These are phyloP conservation scores for Alternaria brassicicola DNA, from an alignment of 2,329 filamentous ascomycete genomes.

Conservation along the genomic window DNA sequence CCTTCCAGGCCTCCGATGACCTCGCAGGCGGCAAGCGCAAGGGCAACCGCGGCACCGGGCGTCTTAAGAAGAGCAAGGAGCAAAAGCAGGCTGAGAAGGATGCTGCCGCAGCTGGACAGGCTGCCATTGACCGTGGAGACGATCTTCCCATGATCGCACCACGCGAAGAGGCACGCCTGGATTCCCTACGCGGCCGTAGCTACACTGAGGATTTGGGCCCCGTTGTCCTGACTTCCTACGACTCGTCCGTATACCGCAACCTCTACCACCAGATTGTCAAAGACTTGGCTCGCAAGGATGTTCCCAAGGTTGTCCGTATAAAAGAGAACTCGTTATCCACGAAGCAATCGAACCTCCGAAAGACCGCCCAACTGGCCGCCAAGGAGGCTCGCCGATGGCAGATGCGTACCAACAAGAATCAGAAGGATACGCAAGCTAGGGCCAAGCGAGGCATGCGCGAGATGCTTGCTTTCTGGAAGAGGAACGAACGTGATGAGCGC, in stretches of 20 bases:
- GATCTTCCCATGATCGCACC: conserved; percentile 68
- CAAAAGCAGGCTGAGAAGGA: conserved; percentile 73
- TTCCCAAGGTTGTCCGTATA: conserved; percentile 88
- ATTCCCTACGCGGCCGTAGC: conserved; percentile 50
- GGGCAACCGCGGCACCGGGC: conserved; percentile 60
- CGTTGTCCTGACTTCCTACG: conserved; percentile 61
- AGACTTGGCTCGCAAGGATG: conserved; percentile 90
- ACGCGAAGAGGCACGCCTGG: conserved; percentile 61
- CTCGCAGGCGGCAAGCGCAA: conserved; percentile 57
- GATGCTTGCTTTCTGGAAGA: conserved; percentile 99
- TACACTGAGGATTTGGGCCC: conserved; percentile 58
- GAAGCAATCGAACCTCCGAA: conserved; percentile 94
- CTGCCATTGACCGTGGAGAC: conserved; percentile 78
- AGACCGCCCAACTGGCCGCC: conserved; percentile 93
- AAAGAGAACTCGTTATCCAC: conserved; percentile 84
- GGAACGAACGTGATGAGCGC: conserved; percentile 95
- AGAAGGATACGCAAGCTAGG: conserved; percentile 94
- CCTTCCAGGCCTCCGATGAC: conserved; percentile 73
- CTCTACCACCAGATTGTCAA: conserved; percentile 98
- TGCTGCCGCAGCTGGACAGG: conserved; percentile 85
- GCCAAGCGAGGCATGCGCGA: conserved; percentile 99
- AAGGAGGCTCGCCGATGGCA: conserved; percentile 99
- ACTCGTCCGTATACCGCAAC: conserved; percentile 92
- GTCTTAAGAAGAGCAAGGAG: conserved; percentile 87
- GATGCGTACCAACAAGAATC: conserved; percentile 95